Conservation (phyloP, 306 rosid genomes). For the Casuarina equisetifolia region DNA sequence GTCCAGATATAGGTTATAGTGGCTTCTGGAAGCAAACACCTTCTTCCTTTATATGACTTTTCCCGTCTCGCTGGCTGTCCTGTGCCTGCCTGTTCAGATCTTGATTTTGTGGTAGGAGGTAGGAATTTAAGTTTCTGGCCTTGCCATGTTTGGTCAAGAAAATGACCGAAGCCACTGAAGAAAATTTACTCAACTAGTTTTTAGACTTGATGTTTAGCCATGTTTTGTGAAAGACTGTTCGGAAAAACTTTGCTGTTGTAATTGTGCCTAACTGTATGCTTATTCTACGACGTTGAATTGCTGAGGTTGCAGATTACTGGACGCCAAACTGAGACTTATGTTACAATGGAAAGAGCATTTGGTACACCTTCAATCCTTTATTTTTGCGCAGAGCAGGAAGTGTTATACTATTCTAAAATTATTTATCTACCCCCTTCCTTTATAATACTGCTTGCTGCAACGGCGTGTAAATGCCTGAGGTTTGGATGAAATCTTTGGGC, state of each 20-base stretch:
- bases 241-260: neutral
- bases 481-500: no score
- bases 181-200: neutral
- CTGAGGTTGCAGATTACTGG: neutral
- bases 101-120: neutral
- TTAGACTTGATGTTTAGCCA: neutral
- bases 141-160: neutral
- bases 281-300: neutral
- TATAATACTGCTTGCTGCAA: neutral
- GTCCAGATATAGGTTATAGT: neutral
- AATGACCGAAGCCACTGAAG: neutral
- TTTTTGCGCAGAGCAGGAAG: neutral
- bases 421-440: no score
- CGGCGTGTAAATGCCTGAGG: neutral
- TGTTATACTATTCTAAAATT: neutral
- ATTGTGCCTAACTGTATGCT: neutral
- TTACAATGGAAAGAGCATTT: neutral
- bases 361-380: neutral
- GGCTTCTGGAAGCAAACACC: neutral
- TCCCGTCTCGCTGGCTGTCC: neutral
- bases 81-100: neutral
- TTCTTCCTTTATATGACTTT: neutral
- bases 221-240: neutral
- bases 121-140: neutral
- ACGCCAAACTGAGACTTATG: neutral